Evolutionary conservation across 2,329 filamentous ascomycete genomes (phyloP), one percentile per base, ranked within the genome.

Genomic region (Hortaea sp.): DNA sequence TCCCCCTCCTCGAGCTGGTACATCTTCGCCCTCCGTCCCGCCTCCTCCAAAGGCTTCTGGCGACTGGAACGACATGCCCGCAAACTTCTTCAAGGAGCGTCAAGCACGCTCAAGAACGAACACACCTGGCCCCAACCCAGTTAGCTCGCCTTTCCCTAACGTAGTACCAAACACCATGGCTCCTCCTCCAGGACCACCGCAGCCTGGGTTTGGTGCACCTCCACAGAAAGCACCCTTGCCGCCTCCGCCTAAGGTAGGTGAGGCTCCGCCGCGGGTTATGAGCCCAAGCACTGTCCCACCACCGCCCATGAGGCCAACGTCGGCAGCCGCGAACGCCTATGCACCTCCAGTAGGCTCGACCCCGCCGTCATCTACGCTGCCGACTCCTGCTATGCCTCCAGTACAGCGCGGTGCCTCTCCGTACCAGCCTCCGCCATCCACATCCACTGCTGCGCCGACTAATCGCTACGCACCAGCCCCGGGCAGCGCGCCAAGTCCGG

Each of bases 11-110:
- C 79, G 84, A 51, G 80, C 78, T 50, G 74, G 78, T 28, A 81
- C 79, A 32, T 77, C 82, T n/a, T 83, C 85, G 11, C 75, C 78
- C 9, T 75, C 75, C 27, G 66, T 71, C 11, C 74, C 79, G 37
- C 82, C 88, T 20, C 79, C 86, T 12, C 79, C 85, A 7, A 81
- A 79, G 59, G 72, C 78, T 47, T 83, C 84, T 53, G 79, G 82
- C 29, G 84, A 85, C 57, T 98, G 92, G 92, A 98, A 98, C 57
- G 92, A 98, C 65, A 84, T 94, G 43, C 92, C 92, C 1, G 77
- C 95, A 58, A 85, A 69, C 46, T 81, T 97, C 55, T 63, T 69
- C 40, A 87, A 90, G 70, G 71, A 77, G 45, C 75, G 84, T n/a
- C 54, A 58, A 32, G 49, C 59, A 4, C 76, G 78, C 10, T 76